These are phyloP conservation scores for Tricholoma terreum DNA, from an alignment of 768 basidiomycete genomes.

Conservation along the genomic window DNA sequence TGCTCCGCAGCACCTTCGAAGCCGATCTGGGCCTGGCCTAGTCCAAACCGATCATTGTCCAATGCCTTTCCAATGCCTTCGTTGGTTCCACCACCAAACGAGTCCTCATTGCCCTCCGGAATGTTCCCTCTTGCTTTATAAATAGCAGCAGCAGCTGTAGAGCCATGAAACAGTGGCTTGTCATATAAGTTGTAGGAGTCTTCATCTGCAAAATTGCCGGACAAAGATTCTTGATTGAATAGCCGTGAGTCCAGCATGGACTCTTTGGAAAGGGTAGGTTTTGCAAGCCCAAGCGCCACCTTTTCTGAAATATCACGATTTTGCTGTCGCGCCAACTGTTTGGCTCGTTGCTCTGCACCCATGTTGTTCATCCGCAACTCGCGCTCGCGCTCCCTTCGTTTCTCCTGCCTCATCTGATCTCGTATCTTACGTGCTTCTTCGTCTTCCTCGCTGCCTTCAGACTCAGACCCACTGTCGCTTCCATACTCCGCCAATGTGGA, in stretches of 20 bases:
- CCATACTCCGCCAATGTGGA: slow-evolving; percentile 84
- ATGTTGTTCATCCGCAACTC: slow-evolving; percentile 99
- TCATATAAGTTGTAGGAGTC: slow-evolving; percentile 96
- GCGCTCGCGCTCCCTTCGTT: slow-evolving; percentile 89
- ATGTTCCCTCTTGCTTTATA: slow-evolving; percentile 94
- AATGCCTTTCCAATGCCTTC: slow-evolving; percentile 91
- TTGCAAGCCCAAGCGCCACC: slow-evolving; percentile 95
- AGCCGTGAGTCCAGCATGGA: slow-evolving; percentile 95
- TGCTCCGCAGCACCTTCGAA: slow-evolving; percentile 90
- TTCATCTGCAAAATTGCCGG: slow-evolving; percentile 80
- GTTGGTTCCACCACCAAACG: slow-evolving; percentile 92
- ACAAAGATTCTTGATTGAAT: slow-evolving; percentile 93
- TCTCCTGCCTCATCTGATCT: slow-evolving; percentile 88
- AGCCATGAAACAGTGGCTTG: slow-evolving; percentile 92
- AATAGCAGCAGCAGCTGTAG: slow-evolving; percentile 97
- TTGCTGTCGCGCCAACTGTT: slow-evolving; percentile 92
- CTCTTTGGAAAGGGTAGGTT: slow-evolving; percentile 94
- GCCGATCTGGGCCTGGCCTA: slow-evolving; percentile 80
- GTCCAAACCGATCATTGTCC: slow-evolving; percentile 89
- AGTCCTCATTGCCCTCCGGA: slow-evolving; percentile 80
- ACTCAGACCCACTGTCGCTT: slow-evolving; percentile 69
- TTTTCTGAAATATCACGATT: slow-evolving; percentile 99
- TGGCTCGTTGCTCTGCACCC: slow-evolving; percentile 95
- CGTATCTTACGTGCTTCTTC: slow-evolving; percentile 84
- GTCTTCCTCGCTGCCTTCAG: slow-evolving; percentile 63